A percentile compares a stretch with the other conserved stretches of the same genome.
These are phyloP conservation scores for Yamadazyma blattariae DNA, from an alignment of 1,139 yeast genomes.

Conservation along the genomic window DNA sequence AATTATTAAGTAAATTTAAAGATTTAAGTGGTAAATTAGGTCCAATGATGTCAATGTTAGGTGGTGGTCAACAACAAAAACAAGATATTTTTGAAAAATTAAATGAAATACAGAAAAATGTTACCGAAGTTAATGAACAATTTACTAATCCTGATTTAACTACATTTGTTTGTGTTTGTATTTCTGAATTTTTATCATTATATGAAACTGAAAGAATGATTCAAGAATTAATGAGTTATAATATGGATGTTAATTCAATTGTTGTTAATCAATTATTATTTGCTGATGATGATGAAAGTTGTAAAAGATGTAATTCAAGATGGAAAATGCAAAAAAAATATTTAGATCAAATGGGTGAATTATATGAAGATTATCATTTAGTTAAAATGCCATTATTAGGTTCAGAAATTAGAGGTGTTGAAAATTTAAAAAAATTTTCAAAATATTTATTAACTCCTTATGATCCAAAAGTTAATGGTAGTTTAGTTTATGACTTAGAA, in stretches of 20 bases:
- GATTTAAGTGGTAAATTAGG: slow-evolving; percentile 86
- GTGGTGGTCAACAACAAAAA: slow-evolving; percentile 63
- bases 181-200: slow-evolving; percentile 89
- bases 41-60: slow-evolving; percentile 78
- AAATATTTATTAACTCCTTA: slow-evolving; percentile 67
- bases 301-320: slow-evolving; percentile 89
- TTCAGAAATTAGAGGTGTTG: slow-evolving; percentile 88
- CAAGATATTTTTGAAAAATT: slow-evolving; percentile 81
- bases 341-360: slow-evolving; percentile 88
- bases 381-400: slow-evolving; percentile 95
- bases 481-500: slow-evolving; percentile 62
- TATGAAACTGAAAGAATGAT: slow-evolving; percentile 97
- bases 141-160: slow-evolving; percentile 95
- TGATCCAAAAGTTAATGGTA: slow-evolving; percentile 60
- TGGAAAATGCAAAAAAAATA: slow-evolving; percentile 96
- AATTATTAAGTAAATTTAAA: slow-evolving; percentile 80
- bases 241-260: slow-evolving; percentile 94
- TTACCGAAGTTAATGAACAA: slow-evolving; percentile 86
- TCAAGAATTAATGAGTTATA: slow-evolving; percentile 90
- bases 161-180: slow-evolving; percentile 95
- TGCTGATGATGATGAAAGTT: slow-evolving; percentile 69
- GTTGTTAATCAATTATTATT: slow-evolving; percentile 90
- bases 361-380: slow-evolving; percentile 91
- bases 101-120: slow-evolving; percentile 78
- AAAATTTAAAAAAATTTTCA: slow-evolving; percentile 76